Percentiles rank a stretch among this genome's conserved stretches.
Conservation (phyloP, 768 basidiomycete genomes). For the Ephemerocybe angulata region DNA sequence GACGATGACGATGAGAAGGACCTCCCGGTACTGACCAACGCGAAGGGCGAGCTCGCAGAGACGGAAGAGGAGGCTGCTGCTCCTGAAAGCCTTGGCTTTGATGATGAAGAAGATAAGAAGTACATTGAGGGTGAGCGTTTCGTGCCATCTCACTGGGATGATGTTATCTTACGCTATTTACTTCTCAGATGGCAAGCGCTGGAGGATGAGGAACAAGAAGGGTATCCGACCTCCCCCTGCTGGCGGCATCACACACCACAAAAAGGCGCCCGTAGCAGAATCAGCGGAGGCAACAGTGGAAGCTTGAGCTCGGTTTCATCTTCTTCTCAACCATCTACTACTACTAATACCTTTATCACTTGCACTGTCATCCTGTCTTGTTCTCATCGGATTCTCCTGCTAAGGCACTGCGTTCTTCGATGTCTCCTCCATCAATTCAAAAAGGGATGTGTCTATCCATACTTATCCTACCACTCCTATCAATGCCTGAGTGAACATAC, state of each 20-base stretch:
- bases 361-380: no score
- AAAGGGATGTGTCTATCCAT: no score
- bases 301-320: neutral
- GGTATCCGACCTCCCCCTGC: conserved; percentile 66
- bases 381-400: no score
- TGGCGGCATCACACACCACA: conserved; percentile 9
- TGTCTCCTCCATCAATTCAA: no score
- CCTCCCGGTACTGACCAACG: conserved; percentile 23
- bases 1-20: conserved; percentile 23
- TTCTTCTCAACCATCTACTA: no score
- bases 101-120: conserved; percentile 70
- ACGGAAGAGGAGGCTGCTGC: conserved; percentile 23
- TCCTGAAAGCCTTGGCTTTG: conserved; percentile 44
- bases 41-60: conserved; percentile 24
- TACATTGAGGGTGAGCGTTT: conserved; percentile 82
- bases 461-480: no score
- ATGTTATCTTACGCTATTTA: conserved; percentile 11
- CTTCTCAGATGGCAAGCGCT: conserved; percentile 62
- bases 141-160: no score
- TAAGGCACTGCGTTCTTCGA: no score
- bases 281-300: neutral
- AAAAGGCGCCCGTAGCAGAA: conserved; percentile 1
- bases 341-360: no score
- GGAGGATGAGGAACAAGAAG: conserved; percentile 71
- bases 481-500: no score